Base-by-base conservation (phyloP, 352 stramenopile genomes). In the Phytophthora sp. region DNA sequence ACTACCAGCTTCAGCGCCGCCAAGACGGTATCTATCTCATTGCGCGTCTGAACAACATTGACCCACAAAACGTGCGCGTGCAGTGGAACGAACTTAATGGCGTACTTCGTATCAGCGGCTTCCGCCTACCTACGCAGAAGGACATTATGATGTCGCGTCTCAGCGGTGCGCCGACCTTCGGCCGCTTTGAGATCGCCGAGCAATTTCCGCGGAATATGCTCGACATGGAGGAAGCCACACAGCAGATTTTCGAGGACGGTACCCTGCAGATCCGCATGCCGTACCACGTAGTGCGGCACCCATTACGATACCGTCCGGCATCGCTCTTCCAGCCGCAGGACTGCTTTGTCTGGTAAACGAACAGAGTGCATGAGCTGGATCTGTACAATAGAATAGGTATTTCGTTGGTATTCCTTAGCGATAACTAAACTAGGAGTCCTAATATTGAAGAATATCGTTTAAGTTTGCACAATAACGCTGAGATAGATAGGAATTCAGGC, bases 111-210 rank as follows among this genome's bases (percentile, higher is more conserved):
- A 62, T 91, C 44, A 73, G 63, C 21, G 80, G 80, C 53, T 71
- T 82, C 67, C 78, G 86, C 57, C 51, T 82, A 21, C 83, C 80
- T 7, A 89, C 73, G 0, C 73, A 82, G 42, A 88, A 84, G 57
- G 83, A 90, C 42, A 46, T 89, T 7, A 51, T 81, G 26, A 64
- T 90, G 57, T 82, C 83, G 4, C 69, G 69, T 7, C 79, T 88
- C 26, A 89, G 71, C 23, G 80, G 79, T 15, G 45, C 71, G 4
- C 79, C 83, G 20, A 88, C 79, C 2, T 90, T 88, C 36, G 80
- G 83, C 26, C 83, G 80, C 57, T 91, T 91, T 23, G 78, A 89
- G 44, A 89, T 91, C 54, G 53, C 47, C 13, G 73, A 90, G 70
- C 75, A 77, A 27, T 80, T 89, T 52, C 77, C 77, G 29, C 38